Base-by-base conservation (phyloP, 345 rosid genomes). In the Rhodamnia argentea region DNA sequence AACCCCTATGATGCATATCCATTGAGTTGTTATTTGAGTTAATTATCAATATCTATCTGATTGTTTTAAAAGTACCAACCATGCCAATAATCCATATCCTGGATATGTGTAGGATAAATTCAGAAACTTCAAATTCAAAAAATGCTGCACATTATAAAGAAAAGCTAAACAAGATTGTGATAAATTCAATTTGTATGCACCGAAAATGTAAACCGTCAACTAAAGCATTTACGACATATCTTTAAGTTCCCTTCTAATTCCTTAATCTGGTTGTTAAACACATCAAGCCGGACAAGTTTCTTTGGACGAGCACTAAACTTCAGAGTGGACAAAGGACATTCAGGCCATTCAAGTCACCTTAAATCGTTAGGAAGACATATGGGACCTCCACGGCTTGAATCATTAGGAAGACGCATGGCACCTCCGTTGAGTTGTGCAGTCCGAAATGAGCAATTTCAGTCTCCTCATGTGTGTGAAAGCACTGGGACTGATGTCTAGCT, bases 401-500 rank as follows among this genome's bases (percentile, higher is more conserved):
- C 64, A 4, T 87, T 58, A 7, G 86, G 82, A 54, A 84, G 86
- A 81, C 82, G 50, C 15, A 18, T 20, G 2, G 83, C 27, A 6
- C 82, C 47, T 50, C 86, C 62, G 26, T 88, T 86, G 82, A 89
- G 53, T 13, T 52, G 18, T 44, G 85, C 89, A 26, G 60, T 86
- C 57, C 3, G 56, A 50, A 90, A 58, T 83, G 54, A 90, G 88
- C 60, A 89, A 53, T 23, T 90, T 83, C 24, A 89, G 87, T 5
- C 85, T 86, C 59, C 32, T 62, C 87, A 89, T 85, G 47, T 84
- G 87, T 29, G 14, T 15, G 27, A 91, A 88, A 14, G 86, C 75
- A 40, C 44, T 78, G 15, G 82, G 52, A 83, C 70, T 85, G 22
- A 82, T 60, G n/a, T 47, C 55, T 23, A 84, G 32, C 75, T 82